A percentile compares a stretch with the other conserved stretches of the same genome.
Evolutionary conservation across 257 asterid species (phyloP).

Genomic region (Solanum chiquidenum): DNA sequence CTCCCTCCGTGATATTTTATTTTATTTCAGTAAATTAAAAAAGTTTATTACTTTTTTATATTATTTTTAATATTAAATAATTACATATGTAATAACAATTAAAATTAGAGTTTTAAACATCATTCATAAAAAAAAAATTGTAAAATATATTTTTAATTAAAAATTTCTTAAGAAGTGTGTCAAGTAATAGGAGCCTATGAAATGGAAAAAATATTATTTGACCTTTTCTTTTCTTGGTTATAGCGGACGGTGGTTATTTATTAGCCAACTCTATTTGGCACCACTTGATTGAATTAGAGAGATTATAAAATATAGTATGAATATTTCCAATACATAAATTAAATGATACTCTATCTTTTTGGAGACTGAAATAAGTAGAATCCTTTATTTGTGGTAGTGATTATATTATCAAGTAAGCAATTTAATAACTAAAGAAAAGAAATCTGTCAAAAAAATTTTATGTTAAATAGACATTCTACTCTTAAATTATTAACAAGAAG

Average conservation of each 20-base stretch:
- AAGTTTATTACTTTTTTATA: too few species aligned
- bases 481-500: neutral
- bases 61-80: too few species aligned
- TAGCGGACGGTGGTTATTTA: neutral
- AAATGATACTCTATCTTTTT: neutral
- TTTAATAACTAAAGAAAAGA: too few species aligned
- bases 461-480: neutral
- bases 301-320: neutral
- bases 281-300: neutral
- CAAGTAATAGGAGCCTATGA: too few species aligned
- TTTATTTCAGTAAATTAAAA: too few species aligned
- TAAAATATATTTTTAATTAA: too few species aligned
- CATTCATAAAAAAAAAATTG: too few species aligned
- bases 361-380: neutral
- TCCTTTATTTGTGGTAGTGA: too few species aligned
- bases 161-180: too few species aligned
- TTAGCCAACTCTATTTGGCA: neutral
- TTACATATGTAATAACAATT: too few species aligned
- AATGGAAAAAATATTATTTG: neutral
- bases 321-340: neutral
- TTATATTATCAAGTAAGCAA: neutral
- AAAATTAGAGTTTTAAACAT: too few species aligned
- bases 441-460: accelerated
- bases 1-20: too few species aligned
- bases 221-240: neutral